Evolutionary conservation across 192 early-diverging fungal genomes (phyloP).

Genomic region (Coemansia sp.): DNA sequence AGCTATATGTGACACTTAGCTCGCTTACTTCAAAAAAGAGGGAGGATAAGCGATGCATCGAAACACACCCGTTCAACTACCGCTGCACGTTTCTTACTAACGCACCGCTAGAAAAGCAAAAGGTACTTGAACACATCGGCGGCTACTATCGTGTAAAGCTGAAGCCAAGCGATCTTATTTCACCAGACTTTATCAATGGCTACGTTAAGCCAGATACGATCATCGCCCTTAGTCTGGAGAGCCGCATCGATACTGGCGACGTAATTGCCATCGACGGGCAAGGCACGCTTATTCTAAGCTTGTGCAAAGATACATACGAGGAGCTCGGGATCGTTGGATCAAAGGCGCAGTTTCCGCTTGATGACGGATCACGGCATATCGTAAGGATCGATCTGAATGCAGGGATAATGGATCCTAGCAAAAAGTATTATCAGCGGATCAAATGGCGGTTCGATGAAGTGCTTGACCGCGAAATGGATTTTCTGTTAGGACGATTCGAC

Average conservation of each 20-base stretch:
- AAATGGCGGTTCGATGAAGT: conserved; percentile 17
- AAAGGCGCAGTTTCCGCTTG: conserved; percentile 31
- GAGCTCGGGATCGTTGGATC: conserved; percentile 22
- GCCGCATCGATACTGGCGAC: conserved; percentile 36
- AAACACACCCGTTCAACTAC: conserved; percentile 48
- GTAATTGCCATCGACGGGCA: conserved; percentile 47
- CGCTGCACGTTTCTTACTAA: conserved; percentile 20
- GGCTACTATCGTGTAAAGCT: conserved; percentile 23
- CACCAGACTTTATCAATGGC: conserved; percentile 28
- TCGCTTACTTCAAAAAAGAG: conserved; percentile 31
- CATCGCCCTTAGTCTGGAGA: conserved; percentile 18
- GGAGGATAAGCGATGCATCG: conserved; percentile 28
- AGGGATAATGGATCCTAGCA: conserved; percentile 20
- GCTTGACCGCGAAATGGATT: conserved; percentile 19
- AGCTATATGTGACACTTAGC: conserved; percentile 39
- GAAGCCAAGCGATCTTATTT: conserved; percentile 32
- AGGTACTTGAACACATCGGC: conserved; percentile 6
- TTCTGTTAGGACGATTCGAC: conserved; percentile 25
- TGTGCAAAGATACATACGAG: conserved; percentile 50
- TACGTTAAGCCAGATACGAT: conserved; percentile 24
- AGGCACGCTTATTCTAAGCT: conserved; percentile 29
- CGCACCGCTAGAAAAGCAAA: neutral
- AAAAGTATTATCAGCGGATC: conserved; percentile 39
- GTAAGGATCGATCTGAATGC: conserved; percentile 28
- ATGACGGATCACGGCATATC: conserved; percentile 31